Evolutionary conservation across 139 green algal species (phyloP).

Genomic region (Micromonas commoda): DNA sequence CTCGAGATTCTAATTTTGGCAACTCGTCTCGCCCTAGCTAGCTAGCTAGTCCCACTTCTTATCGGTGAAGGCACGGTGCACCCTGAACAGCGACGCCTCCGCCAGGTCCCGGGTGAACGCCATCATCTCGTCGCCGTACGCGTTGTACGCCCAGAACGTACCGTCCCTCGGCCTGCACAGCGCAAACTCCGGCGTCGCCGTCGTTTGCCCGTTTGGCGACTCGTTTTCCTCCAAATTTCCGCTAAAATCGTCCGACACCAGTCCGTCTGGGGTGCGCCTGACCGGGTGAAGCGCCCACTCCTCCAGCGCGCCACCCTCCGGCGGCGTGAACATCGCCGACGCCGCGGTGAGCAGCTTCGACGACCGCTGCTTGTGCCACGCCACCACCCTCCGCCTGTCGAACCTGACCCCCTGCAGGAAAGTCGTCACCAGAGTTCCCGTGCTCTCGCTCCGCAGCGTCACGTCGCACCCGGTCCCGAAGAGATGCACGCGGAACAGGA

Average conservation of each 20-base stretch:
- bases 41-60: neutral
- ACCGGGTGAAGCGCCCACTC: neutral
- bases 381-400: neutral
- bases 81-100: neutral
- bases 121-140: neutral
- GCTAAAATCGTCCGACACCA: neutral
- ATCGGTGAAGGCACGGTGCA: neutral
- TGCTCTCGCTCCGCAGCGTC: neutral
- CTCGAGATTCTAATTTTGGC: too few relatives aligned
- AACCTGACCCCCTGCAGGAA: neutral
- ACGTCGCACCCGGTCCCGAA: neutral
- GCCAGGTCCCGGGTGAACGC: neutral
- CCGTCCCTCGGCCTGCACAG: neutral
- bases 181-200: neutral
- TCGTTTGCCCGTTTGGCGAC: neutral
- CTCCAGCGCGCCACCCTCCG: neutral
- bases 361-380: neutral
- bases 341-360: neutral
- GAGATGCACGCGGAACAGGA: neutral
- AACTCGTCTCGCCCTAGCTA: too few relatives aligned
- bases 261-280: neutral
- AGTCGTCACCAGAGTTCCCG: neutral
- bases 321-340: neutral
- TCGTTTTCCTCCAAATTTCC: too few relatives aligned
- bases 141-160: neutral